Percentiles rank a stretch among this genome's conserved stretches.
These are phyloP conservation scores for Microdochium paspali DNA, from an alignment of 2,329 filamentous ascomycete species.

Conservation along the genomic window DNA sequence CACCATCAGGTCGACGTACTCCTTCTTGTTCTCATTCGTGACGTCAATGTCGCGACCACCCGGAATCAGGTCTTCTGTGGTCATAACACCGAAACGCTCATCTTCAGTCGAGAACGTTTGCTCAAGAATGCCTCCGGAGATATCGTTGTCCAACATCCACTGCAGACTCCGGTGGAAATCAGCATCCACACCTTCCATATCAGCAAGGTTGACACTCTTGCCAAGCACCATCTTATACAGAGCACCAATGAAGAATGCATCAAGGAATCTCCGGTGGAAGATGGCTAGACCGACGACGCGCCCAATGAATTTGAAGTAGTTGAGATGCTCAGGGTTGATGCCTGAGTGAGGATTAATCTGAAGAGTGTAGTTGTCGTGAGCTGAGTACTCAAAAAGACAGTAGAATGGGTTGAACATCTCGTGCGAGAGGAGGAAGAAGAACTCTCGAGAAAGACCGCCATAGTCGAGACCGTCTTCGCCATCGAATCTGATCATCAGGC, in stretches of 20 bases:
- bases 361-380: constrained; percentile 98
- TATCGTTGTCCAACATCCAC: constrained; percentile 98
- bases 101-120: constrained; percentile 96
- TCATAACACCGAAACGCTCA: constrained; percentile 90
- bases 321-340: constrained; percentile 97
- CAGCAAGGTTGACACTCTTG: constrained; percentile 82
- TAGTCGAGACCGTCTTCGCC: constrained; percentile 97
- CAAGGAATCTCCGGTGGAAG: constrained; percentile 94
- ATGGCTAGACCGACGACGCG: constrained; percentile 94
- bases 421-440: constrained; percentile 98
- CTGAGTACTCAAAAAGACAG: constrained; percentile 98
- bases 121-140: constrained; percentile 82
- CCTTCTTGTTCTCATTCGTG: constrained; percentile 97
- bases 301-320: constrained; percentile 99
- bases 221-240: constrained; percentile 99
- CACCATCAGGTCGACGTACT: constrained; percentile 97
- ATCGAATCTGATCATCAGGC: constrained; percentile 99
- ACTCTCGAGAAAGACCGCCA: constrained; percentile 93
- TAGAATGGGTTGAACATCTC: constrained; percentile 99
- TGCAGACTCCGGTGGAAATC: constrained; percentile 94
- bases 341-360: constrained; percentile 99
- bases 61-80: constrained; percentile 88
- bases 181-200: constrained; percentile 98
- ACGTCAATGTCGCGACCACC: constrained; percentile 87
- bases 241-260: constrained; percentile 98